These are phyloP conservation scores for Rhodosorus marinus DNA, from an alignment of 23 red algal species.

Conservation along the genomic window DNA sequence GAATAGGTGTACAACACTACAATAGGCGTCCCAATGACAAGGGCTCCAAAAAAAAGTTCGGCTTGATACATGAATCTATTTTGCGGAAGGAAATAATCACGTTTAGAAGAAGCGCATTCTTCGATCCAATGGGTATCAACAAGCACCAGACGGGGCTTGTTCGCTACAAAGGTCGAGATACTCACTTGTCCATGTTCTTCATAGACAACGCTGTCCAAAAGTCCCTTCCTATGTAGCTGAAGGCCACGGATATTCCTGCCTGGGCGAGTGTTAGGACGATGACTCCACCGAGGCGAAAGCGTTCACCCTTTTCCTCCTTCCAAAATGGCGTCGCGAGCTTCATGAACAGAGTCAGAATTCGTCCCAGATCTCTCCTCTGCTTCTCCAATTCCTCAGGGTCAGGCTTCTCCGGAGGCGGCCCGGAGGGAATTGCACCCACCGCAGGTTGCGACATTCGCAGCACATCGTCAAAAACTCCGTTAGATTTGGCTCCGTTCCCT, in stretches of 20 bases:
- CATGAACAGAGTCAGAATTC: slow-evolving; percentile 49
- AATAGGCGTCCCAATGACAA: slow-evolving; percentile 44
- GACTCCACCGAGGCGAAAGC: slow-evolving; percentile 34
- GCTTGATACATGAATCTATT: slow-evolving; percentile 41
- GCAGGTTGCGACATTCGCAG: too few relatives aligned
- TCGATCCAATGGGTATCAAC: too few relatives aligned
- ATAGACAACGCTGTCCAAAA: slow-evolving; percentile 89
- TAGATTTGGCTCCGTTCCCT: too few relatives aligned
- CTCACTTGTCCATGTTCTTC: slow-evolving; percentile 33
- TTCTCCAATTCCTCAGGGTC: too few relatives aligned
- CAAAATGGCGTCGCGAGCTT: slow-evolving; percentile 71
- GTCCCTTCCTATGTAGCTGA: slow-evolving; percentile 74
- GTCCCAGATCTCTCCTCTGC: slow-evolving; percentile 24
- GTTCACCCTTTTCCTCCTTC: slow-evolving; percentile 25
- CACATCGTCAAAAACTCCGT: too few relatives aligned
- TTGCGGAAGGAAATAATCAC: too few relatives aligned
- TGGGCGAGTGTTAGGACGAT: slow-evolving; percentile 59
- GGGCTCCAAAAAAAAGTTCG: slow-evolving; percentile 36
- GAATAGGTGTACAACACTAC: slow-evolving; percentile 69
- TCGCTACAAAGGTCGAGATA: too few relatives aligned
- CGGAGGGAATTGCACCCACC: too few relatives aligned
- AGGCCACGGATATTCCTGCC: slow-evolving; percentile 74
- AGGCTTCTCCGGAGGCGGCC: too few relatives aligned
- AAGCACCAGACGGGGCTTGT: too few relatives aligned
- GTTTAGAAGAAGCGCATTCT: too few relatives aligned